A percentile compares a stretch with the other conserved stretches of the same genome.
phyloP scores from a whole-genome alignment of 148 eudicot species.

The Pharnaceum exiguum region DNA sequence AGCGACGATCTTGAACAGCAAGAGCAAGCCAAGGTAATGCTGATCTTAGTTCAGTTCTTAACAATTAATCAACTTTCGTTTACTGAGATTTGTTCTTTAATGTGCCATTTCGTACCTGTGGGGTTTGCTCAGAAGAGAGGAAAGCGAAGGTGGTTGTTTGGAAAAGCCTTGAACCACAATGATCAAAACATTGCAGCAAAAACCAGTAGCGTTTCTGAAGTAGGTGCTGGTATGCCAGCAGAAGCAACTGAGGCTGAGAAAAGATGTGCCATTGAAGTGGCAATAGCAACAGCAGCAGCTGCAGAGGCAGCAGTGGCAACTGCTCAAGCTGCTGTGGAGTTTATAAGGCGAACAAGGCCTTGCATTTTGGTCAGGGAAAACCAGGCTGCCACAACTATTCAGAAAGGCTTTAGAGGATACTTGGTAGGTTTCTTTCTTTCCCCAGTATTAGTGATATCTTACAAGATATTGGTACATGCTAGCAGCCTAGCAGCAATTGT shows the following conservation, averaged over 20 bases:
- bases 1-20: slow-evolving; percentile 55
- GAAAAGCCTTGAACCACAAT: slow-evolving; percentile 22
- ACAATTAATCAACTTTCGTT: too few species aligned
- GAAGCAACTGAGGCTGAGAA: slow-evolving; percentile 25
- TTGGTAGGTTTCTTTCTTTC: slow-evolving; percentile 36
- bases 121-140: slow-evolving; percentile 52
- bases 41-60: background rate
- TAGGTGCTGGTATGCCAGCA: background rate
- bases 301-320: slow-evolving; percentile 77
- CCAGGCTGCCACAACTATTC: slow-evolving; percentile 56
- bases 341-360: slow-evolving; percentile 43
- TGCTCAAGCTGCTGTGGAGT: slow-evolving; percentile 65
- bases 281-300: slow-evolving; percentile 60
- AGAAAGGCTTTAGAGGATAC: slow-evolving; percentile 71
- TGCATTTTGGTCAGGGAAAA: slow-evolving; percentile 24
- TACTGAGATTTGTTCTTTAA: too few species aligned
- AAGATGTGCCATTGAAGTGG: slow-evolving; percentile 49
- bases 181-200: slow-evolving; percentile 17
- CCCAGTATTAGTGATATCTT: background rate
- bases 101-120: background rate
- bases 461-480: too few species aligned
- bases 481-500: too few species aligned
- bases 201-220: background rate
- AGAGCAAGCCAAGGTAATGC: slow-evolving; percentile 60
- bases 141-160: slow-evolving; percentile 62